Percentiles rank a stretch among this genome's conserved stretches.
Conservation (phyloP, 176 grass and related monocot genomes). For the Luzula sylvatica region DNA sequence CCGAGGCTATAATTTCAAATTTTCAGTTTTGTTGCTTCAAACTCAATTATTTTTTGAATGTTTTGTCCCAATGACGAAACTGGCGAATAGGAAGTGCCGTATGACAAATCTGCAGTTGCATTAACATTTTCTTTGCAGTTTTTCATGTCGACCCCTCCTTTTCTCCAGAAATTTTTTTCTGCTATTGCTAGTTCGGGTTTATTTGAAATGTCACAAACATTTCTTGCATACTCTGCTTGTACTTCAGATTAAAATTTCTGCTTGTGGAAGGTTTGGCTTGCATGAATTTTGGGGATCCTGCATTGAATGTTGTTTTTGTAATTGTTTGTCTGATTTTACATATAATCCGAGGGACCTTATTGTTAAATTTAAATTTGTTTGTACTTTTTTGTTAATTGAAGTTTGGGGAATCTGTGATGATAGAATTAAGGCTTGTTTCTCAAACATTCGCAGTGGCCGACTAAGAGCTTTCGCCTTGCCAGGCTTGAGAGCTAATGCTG, state of each 20-base stretch:
- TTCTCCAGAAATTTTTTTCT: slow-evolving; percentile 12
- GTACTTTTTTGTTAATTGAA: no score
- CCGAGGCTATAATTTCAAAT: slow-evolving; percentile 31
- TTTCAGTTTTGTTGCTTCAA: no score
- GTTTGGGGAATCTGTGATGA: slow-evolving; percentile 13
- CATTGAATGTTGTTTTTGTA: slow-evolving; percentile 1
- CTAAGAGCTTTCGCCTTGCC: slow-evolving; percentile 19
- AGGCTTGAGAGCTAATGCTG: slow-evolving; percentile 17
- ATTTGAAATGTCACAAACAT: no score
- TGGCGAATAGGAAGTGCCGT: slow-evolving; percentile 82
- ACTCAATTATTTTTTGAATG: not conserved
- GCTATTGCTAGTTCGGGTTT: no score
- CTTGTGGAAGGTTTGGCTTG: no score
- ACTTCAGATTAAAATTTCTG: no score
- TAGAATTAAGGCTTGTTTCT: slow-evolving; percentile 48
- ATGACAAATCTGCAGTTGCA: slow-evolving; percentile 63
- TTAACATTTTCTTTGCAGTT: slow-evolving; percentile 1
- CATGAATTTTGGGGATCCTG: not conserved
- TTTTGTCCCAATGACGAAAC: slow-evolving; percentile 32
- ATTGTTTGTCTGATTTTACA: slow-evolving; percentile 82
- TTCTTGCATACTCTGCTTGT: no score
- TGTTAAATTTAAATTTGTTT: rapidly evolving
- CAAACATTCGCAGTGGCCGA: not conserved
- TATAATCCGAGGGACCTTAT: slow-evolving; percentile 66
- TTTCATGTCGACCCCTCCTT: slow-evolving; percentile 7